These are phyloP conservation scores for Vaccinium myrtillus DNA, from an alignment of 148 eudicot genomes.

Conservation along the genomic window DNA sequence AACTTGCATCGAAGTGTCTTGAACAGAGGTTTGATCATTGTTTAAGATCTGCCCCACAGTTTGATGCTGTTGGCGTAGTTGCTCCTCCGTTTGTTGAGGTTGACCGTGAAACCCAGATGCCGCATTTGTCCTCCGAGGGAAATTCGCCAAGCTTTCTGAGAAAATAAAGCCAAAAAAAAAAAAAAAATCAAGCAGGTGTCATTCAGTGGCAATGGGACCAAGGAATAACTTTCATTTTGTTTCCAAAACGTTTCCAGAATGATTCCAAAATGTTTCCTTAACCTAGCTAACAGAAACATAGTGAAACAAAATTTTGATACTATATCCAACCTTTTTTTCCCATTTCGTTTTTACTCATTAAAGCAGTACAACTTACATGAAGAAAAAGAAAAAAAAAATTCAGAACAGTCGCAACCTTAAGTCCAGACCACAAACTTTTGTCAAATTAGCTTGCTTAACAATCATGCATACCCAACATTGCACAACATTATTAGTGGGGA, in stretches of 20 bases:
- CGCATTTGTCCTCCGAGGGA: constrained; percentile 70
- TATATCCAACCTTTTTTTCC: background rate
- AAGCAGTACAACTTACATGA: background rate
- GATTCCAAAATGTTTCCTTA: background rate
- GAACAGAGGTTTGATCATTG: constrained; percentile 46
- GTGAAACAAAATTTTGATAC: background rate
- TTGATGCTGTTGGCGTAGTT: constrained; percentile 46
- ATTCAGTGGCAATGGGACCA: background rate
- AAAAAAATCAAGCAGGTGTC: constrained; percentile 1
- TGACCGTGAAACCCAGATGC: constrained; percentile 54
- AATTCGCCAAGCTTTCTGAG: constrained; percentile 90
- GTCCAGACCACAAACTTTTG: background rate
- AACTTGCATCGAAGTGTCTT: constrained; percentile 46
- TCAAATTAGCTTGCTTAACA: background rate
- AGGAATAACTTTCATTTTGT: background rate
- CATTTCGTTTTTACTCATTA: background rate
- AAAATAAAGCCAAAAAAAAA: background rate
- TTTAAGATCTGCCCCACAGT: constrained; percentile 45
- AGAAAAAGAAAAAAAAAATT: background rate
- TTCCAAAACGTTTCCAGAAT: background rate
- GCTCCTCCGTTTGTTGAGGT: constrained; percentile 55
- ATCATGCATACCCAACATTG: background rate
- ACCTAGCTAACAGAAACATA: background rate
- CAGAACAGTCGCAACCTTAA: background rate
- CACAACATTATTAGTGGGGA: background rate